phyloP scores from a whole-genome alignment of 208 protist species.

The Trypanosoma theileri region DNA sequence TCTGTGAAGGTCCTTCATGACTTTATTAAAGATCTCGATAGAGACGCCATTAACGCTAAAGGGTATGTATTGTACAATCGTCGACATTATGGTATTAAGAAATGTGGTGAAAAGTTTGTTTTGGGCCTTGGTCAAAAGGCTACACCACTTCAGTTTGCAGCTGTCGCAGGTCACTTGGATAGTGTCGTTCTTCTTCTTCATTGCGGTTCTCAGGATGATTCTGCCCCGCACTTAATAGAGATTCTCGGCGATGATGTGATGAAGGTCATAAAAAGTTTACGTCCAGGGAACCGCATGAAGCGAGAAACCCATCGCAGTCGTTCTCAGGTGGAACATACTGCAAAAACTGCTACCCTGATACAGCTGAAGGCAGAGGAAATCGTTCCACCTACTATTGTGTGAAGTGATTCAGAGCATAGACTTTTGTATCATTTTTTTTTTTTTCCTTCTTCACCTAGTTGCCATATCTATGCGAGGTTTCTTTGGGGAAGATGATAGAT shows the following conservation, averaged over 20 bases:
- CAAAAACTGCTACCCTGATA: background rate
- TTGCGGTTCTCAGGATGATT: slow-evolving; percentile 51
- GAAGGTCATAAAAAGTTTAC: slow-evolving; percentile 2
- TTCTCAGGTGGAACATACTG: background rate
- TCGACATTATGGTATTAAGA: slow-evolving; percentile 73
- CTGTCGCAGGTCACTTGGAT: slow-evolving; percentile 67
- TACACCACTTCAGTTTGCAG: slow-evolving; percentile 83
- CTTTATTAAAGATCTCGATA: slow-evolving; percentile 30
- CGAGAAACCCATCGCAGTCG: background rate
- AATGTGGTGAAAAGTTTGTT: slow-evolving; percentile 35
- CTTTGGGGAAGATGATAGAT: too few species aligned
- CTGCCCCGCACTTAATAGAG: slow-evolving; percentile 48
- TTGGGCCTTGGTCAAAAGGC: slow-evolving; percentile 76
- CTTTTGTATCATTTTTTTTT: slow-evolving; percentile 10
- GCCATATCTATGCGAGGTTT: background rate
- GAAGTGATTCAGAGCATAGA: background rate
- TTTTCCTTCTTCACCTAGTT: slow-evolving; percentile 11
- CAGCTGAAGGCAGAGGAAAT: slow-evolving; percentile 15
- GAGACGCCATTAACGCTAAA: slow-evolving; percentile 31
- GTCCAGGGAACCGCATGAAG: background rate
- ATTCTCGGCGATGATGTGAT: slow-evolving; percentile 41
- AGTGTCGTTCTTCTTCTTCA: slow-evolving; percentile 74
- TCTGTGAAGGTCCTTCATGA: slow-evolving; percentile 47
- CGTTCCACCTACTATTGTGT: background rate
- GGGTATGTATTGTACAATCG: slow-evolving; percentile 67